A percentile compares a stretch with the other conserved stretches of the same genome.
Conservation (phyloP, 2,329 filamentous ascomycete species). For the Xylaria sp. region DNA sequence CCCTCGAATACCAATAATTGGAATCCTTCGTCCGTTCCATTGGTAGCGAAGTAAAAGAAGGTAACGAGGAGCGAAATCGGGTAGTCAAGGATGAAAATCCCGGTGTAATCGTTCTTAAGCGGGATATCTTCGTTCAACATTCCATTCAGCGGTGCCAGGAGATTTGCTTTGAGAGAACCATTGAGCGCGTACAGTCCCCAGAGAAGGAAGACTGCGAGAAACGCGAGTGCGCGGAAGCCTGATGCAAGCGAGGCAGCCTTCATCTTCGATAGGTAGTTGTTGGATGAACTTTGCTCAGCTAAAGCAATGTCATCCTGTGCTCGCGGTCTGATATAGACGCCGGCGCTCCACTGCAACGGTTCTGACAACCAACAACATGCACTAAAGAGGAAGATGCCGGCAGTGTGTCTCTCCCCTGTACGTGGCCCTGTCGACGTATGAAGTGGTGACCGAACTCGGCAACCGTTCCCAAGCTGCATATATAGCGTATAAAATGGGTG, state of each 20-base stretch:
- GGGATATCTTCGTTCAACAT: conserved; percentile 37
- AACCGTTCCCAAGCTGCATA: conserved; percentile 21
- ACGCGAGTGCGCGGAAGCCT: conserved; percentile 35
- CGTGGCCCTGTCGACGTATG: conserved; percentile 20
- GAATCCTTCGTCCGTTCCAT: conserved; percentile 42
- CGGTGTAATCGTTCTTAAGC: conserved; percentile 45
- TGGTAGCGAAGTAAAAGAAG: conserved; percentile 46
- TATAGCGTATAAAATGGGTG: conserved; percentile 13
- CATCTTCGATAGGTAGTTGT: conserved; percentile 27
- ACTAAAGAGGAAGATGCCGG: conserved; percentile 28
- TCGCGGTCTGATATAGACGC: conserved; percentile 25
- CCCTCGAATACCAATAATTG: conserved; percentile 45
- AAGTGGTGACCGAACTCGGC: conserved; percentile 20
- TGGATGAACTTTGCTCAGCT: conserved; percentile 16
- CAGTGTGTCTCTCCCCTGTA: conserved; percentile 24
- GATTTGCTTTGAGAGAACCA: conserved; percentile 41
- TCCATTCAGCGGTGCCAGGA: conserved; percentile 41
- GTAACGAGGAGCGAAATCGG: conserved; percentile 41
- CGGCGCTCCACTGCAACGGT: conserved; percentile 4
- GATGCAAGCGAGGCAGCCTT: conserved; percentile 26
- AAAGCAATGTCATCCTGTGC: conserved; percentile 4
- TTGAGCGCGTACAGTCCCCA: conserved; percentile 44
- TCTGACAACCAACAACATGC: neutral
- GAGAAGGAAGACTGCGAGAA: conserved; percentile 38
- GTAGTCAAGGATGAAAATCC: conserved; percentile 44